Conservation (phyloP, 495 filamentous ascomycete genomes). For the Annulohypoxylon moriforme region DNA sequence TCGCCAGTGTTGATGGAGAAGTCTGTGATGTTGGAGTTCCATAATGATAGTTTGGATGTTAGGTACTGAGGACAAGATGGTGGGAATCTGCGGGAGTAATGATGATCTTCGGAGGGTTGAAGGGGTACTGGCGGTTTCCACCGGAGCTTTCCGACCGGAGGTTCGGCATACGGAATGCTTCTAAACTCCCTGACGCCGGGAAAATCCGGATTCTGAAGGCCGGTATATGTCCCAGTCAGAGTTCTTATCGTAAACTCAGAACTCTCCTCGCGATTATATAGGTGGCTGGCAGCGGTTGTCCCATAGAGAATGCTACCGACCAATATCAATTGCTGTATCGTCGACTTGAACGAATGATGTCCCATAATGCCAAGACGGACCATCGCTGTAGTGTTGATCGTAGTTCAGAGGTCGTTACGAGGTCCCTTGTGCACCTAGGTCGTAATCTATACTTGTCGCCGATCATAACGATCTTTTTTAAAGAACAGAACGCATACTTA, state of each 20-base stretch:
- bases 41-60: slow-evolving; percentile 46
- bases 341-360: slow-evolving; percentile 5
- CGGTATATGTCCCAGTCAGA: slow-evolving; percentile 52
- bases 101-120: slow-evolving; percentile 41
- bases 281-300: slow-evolving; percentile 5
- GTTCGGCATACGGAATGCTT: slow-evolving; percentile 58
- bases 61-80: slow-evolving; percentile 54
- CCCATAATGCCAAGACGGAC: slow-evolving; percentile 16
- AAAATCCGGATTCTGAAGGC: slow-evolving; percentile 52
- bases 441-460: background rate
- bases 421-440: background rate
- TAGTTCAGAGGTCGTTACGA: background rate
- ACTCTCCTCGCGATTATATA: slow-evolving; percentile 13
- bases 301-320: slow-evolving; percentile 15
- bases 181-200: slow-evolving; percentile 59
- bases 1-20: slow-evolving; percentile 48
- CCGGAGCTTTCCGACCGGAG: slow-evolving; percentile 53
- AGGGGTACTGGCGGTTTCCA: slow-evolving; percentile 55
- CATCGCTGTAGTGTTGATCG: background rate
- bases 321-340: slow-evolving; percentile 17
- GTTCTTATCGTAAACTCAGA: slow-evolving; percentile 48
- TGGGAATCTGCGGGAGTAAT: slow-evolving; percentile 51
- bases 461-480: background rate
- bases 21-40: slow-evolving; percentile 52
- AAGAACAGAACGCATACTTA: slow-evolving; percentile 12